Evolutionary conservation across 768 basidiomycete genomes (phyloP), one percentile per base, ranked within the genome.

Genomic region (Postia placenta): DNA sequence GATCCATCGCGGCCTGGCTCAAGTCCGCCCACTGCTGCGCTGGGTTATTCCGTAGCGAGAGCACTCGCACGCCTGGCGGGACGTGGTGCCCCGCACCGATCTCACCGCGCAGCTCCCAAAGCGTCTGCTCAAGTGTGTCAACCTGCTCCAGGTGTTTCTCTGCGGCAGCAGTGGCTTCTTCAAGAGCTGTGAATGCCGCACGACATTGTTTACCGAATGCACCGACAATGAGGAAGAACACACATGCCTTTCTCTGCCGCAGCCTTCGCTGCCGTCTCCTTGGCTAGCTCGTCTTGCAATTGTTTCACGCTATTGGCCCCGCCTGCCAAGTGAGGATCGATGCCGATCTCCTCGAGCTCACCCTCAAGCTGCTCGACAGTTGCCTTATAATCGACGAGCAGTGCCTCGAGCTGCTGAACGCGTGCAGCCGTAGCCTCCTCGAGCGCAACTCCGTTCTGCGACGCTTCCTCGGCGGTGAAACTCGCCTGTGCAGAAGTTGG

Each of bases 11-110:
- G 19, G 76, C 83, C 54, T 83, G 76, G 42, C 92, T 75, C 24
- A 90, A 68, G 39, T 89, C 87, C 12, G 79, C 79, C 80, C 91
- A 90, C 54, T 83, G 73, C 55, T 83, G 75, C n/a, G 87, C 89
- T 0, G 94, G 94, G 57, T 93, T 94, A 39, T 86, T 81, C 6
- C 66, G 67, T 55, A 94, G 65, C 42, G 79, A 74, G n/a, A 91
- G 65, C 1, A 91, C 75, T 4, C 85, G 81, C 17, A 77, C 72
- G 33, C 78, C 78, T 0, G 85, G 85, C 0, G 90, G 87, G 0
- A 89, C 73, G 55, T 89, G 85, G 36, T 82, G 69, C 3, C 89
- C 91, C 0, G 76, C 79, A 0, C 81, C 88, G 23, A 90, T 82
- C 62, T 87, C 82, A 0, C 88, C 88, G 2, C 76, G 68, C 1